Conservation (phyloP, 805 yeast species). For the Candida ovalis region DNA sequence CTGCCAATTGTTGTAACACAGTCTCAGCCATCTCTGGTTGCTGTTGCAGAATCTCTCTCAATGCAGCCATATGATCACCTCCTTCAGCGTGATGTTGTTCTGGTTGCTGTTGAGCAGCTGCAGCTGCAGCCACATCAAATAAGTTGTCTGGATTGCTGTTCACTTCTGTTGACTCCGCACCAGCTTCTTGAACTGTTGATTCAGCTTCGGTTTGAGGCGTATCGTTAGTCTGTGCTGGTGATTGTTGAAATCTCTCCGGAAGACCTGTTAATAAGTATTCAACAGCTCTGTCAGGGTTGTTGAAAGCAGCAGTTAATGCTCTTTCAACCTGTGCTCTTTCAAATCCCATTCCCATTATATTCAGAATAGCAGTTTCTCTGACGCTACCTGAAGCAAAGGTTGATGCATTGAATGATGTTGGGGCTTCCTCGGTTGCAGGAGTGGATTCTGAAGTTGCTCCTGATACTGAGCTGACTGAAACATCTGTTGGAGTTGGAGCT, state of each 20-base stretch:
- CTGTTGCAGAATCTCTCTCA: conserved; percentile 75
- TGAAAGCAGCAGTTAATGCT: conserved; percentile 92
- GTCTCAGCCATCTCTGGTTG: conserved; percentile 89
- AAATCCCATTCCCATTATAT: conserved; percentile 95
- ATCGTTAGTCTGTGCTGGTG: conserved; percentile 21
- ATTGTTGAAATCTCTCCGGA: conserved; percentile 47
- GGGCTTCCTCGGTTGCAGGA: conserved; percentile 2
- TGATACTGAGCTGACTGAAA: conserved; percentile 16
- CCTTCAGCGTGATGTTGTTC: conserved; percentile 28
- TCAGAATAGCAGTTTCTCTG: conserved; percentile 72
- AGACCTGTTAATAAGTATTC: conserved; percentile 90
- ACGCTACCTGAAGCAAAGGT: conserved; percentile 75
- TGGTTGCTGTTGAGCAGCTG: conserved; percentile 21
- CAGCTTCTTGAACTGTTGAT: conserved; percentile 16
- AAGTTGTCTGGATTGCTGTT: conserved; percentile 39
- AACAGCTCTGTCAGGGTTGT: conserved; percentile 97
- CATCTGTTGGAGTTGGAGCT: conserved; percentile 6
- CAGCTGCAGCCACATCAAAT: conserved; percentile 50
- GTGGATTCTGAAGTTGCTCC: neutral
- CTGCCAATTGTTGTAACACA: conserved; percentile 75
- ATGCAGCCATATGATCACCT: conserved; percentile 43
- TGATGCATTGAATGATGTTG: conserved; percentile 36
- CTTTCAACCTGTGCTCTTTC: conserved; percentile 81
- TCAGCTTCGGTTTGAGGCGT: conserved; percentile 16
- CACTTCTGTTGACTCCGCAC: conserved; percentile 14